Evolutionary conservation across 208 protist species (phyloP), one percentile per base, ranked within the genome.

Genomic region (Leishmania arabica): DNA sequence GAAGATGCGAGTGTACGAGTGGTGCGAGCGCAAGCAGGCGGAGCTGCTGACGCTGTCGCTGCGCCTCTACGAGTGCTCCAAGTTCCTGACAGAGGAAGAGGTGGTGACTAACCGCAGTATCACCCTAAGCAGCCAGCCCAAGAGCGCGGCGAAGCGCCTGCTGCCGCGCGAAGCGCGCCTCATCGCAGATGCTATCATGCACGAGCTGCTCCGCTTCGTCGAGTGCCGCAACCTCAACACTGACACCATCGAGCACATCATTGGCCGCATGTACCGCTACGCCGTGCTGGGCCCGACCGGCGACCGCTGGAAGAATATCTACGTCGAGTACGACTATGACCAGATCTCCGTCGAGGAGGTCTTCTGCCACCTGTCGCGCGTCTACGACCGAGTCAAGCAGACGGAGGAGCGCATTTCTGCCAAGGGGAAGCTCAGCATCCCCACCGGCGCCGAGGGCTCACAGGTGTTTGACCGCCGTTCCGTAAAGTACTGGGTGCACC

Each of bases 401-500:
- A 87, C 82, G 60, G 91, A 96, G 87, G 90, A 91, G 68, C 88
- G 88, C 77, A 93, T 93, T 58, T 90, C 85, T 34, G 86, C 80
- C 27, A 94, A 92, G 68, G 86, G 81, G 3, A 90, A 94, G 78
- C 75, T 80, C 40, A 75, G 75, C 31, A 94, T 93, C 62, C 77
- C 91, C 37, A 81, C 84, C n/a, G 93, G 91, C 53, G 86, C 87
- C 17, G 92, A 90, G 58, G 92, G 95, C 60, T 93, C 93, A 68
- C 95, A 98, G 84, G 90, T 93, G 54, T 98, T 98, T 86, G 93
- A 96, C 80, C 93, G 91, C 60, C 89, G 90, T 72, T 96, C 91
- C 24, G 91, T 96, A 21, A 96, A 98, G 90, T 98, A 96, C 80
- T 96, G 91, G 92, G 93, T 98, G 78, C 92, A 96, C 81, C 76